phyloP scores from a whole-genome alignment of 208 protist species.

The Endotrypanum monterogeii region DNA sequence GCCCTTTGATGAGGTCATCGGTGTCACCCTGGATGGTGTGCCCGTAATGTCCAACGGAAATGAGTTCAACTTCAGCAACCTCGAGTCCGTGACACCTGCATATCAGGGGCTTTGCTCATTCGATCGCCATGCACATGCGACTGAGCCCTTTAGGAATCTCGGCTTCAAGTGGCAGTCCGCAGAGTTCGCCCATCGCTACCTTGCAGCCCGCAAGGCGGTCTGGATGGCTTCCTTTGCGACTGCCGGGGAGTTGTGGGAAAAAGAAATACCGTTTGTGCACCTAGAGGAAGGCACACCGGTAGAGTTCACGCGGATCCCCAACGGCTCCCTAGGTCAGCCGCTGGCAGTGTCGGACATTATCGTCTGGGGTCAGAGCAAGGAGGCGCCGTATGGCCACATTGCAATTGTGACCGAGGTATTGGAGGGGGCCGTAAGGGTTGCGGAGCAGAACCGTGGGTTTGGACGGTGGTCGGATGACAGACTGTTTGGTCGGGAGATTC shows the following conservation, averaged over 20 bases:
- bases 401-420: conserved; percentile 54
- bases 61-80: conserved; percentile 55
- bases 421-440: conserved; percentile 38
- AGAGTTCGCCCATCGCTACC: conserved; percentile 75
- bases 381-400: conserved; percentile 60
- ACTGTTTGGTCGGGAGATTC: conserved; percentile 59
- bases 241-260: conserved; percentile 56
- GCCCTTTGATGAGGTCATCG: conserved; percentile 62
- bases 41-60: conserved; percentile 79
- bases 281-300: conserved; percentile 33
- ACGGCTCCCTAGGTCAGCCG: conserved; percentile 32
- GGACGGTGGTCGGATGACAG: conserved; percentile 45
- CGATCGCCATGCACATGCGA: conserved; percentile 17
- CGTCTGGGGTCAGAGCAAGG: conserved; percentile 52
- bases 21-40: conserved; percentile 60
- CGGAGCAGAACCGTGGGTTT: conserved; percentile 80
- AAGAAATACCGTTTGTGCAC: conserved; percentile 28
- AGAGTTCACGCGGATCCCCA: conserved; percentile 30
- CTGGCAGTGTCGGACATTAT: conserved; percentile 58
- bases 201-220: conserved; percentile 66
- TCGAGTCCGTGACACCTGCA: conserved; percentile 38
- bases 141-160: conserved; percentile 35
- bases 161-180: conserved; percentile 74
- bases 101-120: conserved; percentile 45
- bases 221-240: conserved; percentile 59